Conservation (phyloP, 1,284 basidiomycete species). For the Vanrija sp. region DNA sequence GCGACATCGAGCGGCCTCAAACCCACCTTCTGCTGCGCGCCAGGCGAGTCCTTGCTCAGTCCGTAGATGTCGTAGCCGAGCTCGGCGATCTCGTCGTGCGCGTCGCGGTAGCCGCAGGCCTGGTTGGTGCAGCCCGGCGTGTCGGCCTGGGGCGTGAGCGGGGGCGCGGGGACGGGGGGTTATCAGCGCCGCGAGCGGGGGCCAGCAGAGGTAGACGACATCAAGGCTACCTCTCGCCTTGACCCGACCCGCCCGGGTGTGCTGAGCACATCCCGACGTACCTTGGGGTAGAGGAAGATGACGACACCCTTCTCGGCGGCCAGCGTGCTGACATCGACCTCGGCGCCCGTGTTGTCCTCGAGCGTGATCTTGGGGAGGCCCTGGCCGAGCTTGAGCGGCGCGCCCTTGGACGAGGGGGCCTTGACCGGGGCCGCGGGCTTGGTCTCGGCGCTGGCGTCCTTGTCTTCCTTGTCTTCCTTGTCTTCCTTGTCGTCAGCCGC, state of each 20-base stretch:
- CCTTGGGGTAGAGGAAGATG: conserved; percentile 63
- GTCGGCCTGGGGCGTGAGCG: conserved; percentile 50
- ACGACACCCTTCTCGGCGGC: conserved; percentile 67
- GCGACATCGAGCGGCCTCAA: no score
- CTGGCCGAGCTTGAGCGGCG: conserved; percentile 65
- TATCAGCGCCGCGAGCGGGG: no score
- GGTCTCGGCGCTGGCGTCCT: conserved; percentile 4
- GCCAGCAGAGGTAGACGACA: not conserved
- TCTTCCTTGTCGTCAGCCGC: not conserved
- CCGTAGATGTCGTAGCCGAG: conserved; percentile 76
- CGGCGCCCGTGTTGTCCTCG: conserved; percentile 57
- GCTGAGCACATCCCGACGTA: conserved; percentile 12
- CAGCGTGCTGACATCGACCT: conserved; percentile 45
- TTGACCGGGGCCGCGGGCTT: conserved; percentile 19
- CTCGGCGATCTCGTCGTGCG: conserved; percentile 67
- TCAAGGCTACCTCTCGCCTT: not conserved
- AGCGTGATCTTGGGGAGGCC: conserved; percentile 68
- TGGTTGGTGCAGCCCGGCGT: conserved; percentile 75
- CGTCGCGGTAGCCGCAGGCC: conserved; percentile 83
- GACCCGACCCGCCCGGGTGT: not conserved
- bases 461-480: conserved; percentile 6
- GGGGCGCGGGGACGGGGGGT: not conserved
- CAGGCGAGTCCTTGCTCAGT: conserved; percentile 74
- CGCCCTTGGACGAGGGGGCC: conserved; percentile 28
- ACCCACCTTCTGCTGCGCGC: conserved; percentile 70